Evolutionary conservation across 345 rosid species (phyloP), one percentile per base, ranked within the genome.

Genomic region (Eucalyptus globulus): DNA sequence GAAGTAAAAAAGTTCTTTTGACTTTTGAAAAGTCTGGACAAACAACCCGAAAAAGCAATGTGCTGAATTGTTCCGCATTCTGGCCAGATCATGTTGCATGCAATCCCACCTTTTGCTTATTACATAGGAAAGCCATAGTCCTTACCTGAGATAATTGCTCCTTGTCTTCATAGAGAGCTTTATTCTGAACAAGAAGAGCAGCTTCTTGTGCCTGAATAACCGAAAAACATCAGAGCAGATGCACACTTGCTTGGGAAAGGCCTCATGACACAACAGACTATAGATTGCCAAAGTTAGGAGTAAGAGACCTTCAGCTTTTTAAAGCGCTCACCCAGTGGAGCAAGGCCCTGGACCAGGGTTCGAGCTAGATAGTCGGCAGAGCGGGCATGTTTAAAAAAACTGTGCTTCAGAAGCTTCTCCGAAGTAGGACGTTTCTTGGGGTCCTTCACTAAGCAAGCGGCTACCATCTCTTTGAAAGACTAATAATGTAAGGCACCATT

Each of bases 341-440:
- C 88, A 91, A 96, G 98, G 89, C 95, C 96, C 87, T 92, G 94
- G 86, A 98, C 94, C 90, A 97, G 94, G 83, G 97, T 88, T 87
- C 89, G 93, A 85, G 91, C 94, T 87, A 98, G 92, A 92, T 93
- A 97, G 87, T 95, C 98, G 89, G 87, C 21, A 56, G 97, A 49
- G 34, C 96, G 97, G 86, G 99, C 98, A 47, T 94, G 95, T 90
- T 96, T 98, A 91, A 98, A 98, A 87, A 97, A 98, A 87, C 91
- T 95, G 91, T 98, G 99, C 92, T 98, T 97, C 93, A 95, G 90
- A 88, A 98, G 97, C 94, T 96, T 98, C 92, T 98, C 98, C 45
- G 98, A 93, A 50, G 98, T 90, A 51, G 99, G 99, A 87, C 98
- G 99, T 91, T 98, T 98, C 94, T 97, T 98, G 58, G 99, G 99